Base-by-base conservation (phyloP, 75 land plant genomes). In the Larix kaempferi region DNA sequence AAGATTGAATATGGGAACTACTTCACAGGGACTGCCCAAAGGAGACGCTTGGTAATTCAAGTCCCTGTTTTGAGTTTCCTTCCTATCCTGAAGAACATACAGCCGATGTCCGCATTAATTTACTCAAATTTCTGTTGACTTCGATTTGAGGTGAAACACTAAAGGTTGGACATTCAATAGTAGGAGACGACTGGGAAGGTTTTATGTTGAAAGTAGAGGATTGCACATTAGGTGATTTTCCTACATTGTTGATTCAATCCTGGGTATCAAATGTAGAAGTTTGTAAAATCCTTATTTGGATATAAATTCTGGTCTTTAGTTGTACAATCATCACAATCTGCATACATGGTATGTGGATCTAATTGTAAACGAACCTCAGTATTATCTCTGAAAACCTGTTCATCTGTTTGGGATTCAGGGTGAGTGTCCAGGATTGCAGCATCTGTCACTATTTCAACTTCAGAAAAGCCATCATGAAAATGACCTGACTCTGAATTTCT, bases 81-180 rank as follows among this genome's bases (percentile, higher is more conserved):
- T 58, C 41, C 56, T 21, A 35, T 71, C 71, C 78, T 4, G 54
- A 74, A 76, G 76, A 80, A 5, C 85, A 74, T 37, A 62, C 23
- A 4, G 84, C 80, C 56, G 82, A 77, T 52, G 73, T 12, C 65
- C 74, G 59, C 3, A 76, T 75, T n/a, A 86, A 86, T 35, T 86
- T 84, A 66, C 78, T 86, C 11, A 80, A 80, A 63, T 85, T 88
- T 82, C 84, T 84, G 54, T 85, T 86, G 66, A 6, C 76, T 19
- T 59, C 49, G 26, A 82, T 62, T 67, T 66, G 79, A 15, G 90
- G 88, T 76, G 90, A 88, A 27, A 81, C 58, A 57, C 85, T 88
- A 52, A 79, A 76, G 54, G 83, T 77, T 67, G 91, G 89, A 59
- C 84, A 83, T 21, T 76, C 56, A 37, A 83, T 65, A 35, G 79